phyloP scores from a whole-genome alignment of 805 yeast species.

The Saccharomycopsis microspora region DNA sequence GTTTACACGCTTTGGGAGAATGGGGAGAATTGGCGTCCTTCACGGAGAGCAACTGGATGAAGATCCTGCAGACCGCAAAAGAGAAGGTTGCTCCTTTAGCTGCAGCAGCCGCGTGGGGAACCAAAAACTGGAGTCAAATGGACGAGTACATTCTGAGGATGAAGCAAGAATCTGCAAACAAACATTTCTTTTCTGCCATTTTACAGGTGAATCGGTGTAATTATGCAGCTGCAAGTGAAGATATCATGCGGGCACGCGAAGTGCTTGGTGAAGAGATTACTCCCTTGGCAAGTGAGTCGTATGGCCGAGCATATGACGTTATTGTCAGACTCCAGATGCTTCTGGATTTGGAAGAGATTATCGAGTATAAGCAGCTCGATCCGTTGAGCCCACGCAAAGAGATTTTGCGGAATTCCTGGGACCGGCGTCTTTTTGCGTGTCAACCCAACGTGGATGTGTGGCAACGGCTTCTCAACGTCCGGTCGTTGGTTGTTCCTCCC shows the following conservation, averaged over 20 bases:
- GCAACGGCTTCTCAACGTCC: slow-evolving; percentile 89
- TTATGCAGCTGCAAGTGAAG: slow-evolving; percentile 68
- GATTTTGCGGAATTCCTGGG: slow-evolving; percentile 86
- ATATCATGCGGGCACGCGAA: slow-evolving; percentile 79
- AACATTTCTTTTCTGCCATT: slow-evolving; percentile 90
- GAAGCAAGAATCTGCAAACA: slow-evolving; percentile 88
- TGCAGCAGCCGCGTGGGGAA: slow-evolving; percentile 98
- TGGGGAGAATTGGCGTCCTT: slow-evolving; percentile 88
- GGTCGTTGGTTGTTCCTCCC: slow-evolving; percentile 89
- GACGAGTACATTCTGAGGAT: slow-evolving; percentile 82
- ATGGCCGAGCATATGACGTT: slow-evolving; percentile 92
- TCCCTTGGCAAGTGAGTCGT: slow-evolving; percentile 90
- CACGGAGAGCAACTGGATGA: slow-evolving; percentile 78
- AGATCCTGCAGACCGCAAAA: slow-evolving; percentile 58
- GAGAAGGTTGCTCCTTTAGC: slow-evolving; percentile 92
- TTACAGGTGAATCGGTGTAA: slow-evolving; percentile 76
- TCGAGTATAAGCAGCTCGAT: slow-evolving; percentile 75
- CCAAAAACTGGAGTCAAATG: slow-evolving; percentile 95
- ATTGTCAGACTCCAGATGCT: slow-evolving; percentile 96
- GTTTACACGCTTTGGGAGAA: slow-evolving; percentile 96
- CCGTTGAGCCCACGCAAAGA: slow-evolving; percentile 71
- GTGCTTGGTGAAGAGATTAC: slow-evolving; percentile 85
- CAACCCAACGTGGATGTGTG: slow-evolving; percentile 98
- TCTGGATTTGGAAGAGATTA: slow-evolving; percentile 92
- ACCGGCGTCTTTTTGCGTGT: slow-evolving; percentile 81